phyloP scores from a whole-genome alignment of 129 eudicot genomes.

The Silybum marianum region DNA sequence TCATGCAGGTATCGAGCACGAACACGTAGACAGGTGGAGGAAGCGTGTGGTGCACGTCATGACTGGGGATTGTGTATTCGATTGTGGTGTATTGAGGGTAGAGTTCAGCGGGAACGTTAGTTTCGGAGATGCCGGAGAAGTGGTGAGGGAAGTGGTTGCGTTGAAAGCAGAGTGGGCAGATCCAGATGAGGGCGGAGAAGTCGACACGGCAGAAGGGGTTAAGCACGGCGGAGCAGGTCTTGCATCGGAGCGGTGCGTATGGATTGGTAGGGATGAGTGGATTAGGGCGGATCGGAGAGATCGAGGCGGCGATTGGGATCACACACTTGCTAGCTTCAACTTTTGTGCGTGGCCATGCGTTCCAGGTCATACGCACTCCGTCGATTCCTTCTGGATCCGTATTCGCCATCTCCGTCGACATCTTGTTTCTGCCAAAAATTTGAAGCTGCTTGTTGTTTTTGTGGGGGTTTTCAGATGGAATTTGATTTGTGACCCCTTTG shows the following conservation, averaged over 20 bases:
- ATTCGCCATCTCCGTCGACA: conserved; percentile 71
- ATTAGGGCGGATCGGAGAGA: conserved; percentile 77
- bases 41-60: background rate
- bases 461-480: conserved; percentile 12
- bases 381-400: conserved; percentile 87
- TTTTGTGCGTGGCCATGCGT: conserved; percentile 80
- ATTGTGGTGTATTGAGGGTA: conserved; percentile 74
- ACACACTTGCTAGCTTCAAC: conserved; percentile 81
- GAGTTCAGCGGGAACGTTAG: conserved; percentile 41
- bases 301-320: conserved; percentile 88
- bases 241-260: conserved; percentile 75
- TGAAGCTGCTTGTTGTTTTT: background rate
- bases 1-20: conserved; percentile 82
- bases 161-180: conserved; percentile 57
- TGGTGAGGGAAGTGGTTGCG: conserved; percentile 62
- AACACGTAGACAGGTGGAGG: conserved; percentile 67
- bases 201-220: conserved; percentile 81
- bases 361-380: conserved; percentile 90
- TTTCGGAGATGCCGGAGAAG: conserved; percentile 52
- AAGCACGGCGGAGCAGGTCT: conserved; percentile 65
- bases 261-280: conserved; percentile 67
- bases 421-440: conserved; percentile 1
- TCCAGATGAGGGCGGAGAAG: conserved; percentile 77
- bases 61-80: conserved; percentile 32
- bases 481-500: conserved; percentile 13